phyloP scores from a whole-genome alignment of 768 basidiomycete species.

The Chlorophyllum brunneum region DNA sequence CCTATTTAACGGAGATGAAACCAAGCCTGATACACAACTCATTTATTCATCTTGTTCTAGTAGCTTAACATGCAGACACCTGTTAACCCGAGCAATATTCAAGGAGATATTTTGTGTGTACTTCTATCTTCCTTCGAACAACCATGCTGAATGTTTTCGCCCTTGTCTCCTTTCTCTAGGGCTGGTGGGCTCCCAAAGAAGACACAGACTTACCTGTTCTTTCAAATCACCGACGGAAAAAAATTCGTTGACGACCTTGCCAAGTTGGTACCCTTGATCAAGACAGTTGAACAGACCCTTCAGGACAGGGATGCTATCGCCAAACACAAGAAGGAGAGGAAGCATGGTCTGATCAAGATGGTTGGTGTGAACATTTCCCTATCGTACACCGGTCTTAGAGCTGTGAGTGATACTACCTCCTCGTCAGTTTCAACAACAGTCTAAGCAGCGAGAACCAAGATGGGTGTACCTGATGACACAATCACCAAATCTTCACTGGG shows the following conservation, averaged over 20 bases:
- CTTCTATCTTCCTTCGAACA: neutral
- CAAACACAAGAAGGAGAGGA: constrained; percentile 34
- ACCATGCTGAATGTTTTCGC: neutral
- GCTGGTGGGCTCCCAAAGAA: constrained; percentile 57
- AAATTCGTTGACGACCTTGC: constrained; percentile 40
- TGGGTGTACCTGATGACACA: constrained; percentile 28
- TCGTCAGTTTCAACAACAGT: too few species aligned
- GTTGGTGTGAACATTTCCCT: constrained; percentile 51
- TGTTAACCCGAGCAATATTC: constrained; percentile 29
- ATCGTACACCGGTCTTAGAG: constrained; percentile 42
- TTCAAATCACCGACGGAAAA: constrained; percentile 40
- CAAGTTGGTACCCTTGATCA: constrained; percentile 41
- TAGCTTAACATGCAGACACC: too few species aligned
- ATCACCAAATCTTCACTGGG: constrained; percentile 35
- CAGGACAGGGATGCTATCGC: constrained; percentile 36
- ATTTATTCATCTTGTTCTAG: too few species aligned
- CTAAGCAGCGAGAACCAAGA: too few species aligned
- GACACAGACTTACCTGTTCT: constrained; percentile 48
- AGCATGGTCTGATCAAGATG: constrained; percentile 31
- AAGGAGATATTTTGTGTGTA: constrained; percentile 44
- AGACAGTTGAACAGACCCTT: constrained; percentile 39
- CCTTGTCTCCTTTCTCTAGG: neutral
- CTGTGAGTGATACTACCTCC: constrained; percentile 21
- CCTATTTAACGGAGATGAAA: too few species aligned
- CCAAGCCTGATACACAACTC: too few species aligned